These are phyloP conservation scores for Tagetes patula DNA, from an alignment of 129 eudicot species.

Conservation along the genomic window DNA sequence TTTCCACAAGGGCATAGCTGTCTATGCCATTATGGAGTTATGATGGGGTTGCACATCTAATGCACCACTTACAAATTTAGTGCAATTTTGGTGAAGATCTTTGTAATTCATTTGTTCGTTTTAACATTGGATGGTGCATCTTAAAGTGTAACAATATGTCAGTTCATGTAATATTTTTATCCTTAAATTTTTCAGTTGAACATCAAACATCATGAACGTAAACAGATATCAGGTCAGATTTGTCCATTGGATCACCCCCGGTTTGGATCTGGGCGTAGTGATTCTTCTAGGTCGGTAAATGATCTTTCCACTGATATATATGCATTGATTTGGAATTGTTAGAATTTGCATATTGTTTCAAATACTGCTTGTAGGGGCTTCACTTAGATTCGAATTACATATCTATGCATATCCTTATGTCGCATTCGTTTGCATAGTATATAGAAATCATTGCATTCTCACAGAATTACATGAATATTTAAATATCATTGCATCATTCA, in stretches of 20 bases:
- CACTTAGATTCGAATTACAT: no score
- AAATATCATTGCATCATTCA: constrained; percentile 3
- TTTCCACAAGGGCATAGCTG: no score
- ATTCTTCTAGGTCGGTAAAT: constrained; percentile 40
- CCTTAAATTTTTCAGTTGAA: constrained; percentile 59
- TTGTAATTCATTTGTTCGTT: no score
- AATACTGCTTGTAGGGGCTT: no score
- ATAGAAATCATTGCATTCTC: neutral
- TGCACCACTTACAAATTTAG: no score
- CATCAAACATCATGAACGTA: constrained; percentile 57
- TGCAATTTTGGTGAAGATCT: no score
- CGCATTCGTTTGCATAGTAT: neutral
- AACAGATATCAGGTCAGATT: constrained; percentile 63
- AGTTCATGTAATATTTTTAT: neutral
- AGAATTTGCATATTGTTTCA: neutral
- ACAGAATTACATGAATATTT: neutral
- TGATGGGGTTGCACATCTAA: no score
- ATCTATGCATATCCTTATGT: no score
- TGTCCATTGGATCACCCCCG: constrained; percentile 28
- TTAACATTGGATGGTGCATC: no score
- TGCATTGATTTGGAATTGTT: neutral
- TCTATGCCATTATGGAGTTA: no score
- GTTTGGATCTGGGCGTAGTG: constrained; percentile 28
- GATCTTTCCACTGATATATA: neutral
- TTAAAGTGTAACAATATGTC: neutral